A percentile compares a stretch with the other conserved stretches of the same genome.
Conservation (phyloP, 345 rosid genomes). For the Moricandia moricandioides region DNA sequence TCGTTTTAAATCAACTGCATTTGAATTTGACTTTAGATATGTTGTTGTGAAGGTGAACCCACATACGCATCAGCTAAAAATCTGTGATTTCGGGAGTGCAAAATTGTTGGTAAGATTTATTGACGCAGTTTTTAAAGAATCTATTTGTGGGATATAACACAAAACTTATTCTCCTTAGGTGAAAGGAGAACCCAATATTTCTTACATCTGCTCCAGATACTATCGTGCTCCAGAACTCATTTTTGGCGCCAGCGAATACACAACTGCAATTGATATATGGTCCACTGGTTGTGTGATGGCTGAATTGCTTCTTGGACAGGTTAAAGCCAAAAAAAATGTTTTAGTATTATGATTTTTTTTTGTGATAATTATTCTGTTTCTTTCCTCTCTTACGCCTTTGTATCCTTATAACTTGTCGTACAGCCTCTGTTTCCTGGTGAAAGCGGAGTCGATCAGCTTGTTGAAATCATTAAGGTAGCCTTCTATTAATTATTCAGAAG, state of each 20-base stretch:
- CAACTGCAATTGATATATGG: constrained; percentile 94
- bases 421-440: constrained; percentile 96
- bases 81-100: constrained; percentile 94
- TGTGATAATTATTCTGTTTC: background rate
- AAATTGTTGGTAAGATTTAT: constrained; percentile 67
- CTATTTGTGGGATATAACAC: constrained; percentile 18
- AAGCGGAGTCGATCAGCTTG: constrained; percentile 92
- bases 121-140: constrained; percentile 1
- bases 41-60: constrained; percentile 67
- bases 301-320: constrained; percentile 93
- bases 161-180: constrained; percentile 46
- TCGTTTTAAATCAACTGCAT: background rate
- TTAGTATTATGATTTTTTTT: background rate
- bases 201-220: constrained; percentile 88
- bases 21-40: constrained; percentile 13
- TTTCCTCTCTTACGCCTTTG: constrained; percentile 11
- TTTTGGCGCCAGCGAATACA: constrained; percentile 91
- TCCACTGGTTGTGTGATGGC: constrained; percentile 96
- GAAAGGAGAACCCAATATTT: constrained; percentile 90
- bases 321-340: constrained; percentile 13
- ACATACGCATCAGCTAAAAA: constrained; percentile 81
- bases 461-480: constrained; percentile 87
- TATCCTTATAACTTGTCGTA: constrained; percentile 1
- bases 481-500: background rate
- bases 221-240: constrained; percentile 94